These are phyloP conservation scores for Xylariales sp. DNA, from an alignment of 2,329 filamentous ascomycete species.

Conservation along the genomic window DNA sequence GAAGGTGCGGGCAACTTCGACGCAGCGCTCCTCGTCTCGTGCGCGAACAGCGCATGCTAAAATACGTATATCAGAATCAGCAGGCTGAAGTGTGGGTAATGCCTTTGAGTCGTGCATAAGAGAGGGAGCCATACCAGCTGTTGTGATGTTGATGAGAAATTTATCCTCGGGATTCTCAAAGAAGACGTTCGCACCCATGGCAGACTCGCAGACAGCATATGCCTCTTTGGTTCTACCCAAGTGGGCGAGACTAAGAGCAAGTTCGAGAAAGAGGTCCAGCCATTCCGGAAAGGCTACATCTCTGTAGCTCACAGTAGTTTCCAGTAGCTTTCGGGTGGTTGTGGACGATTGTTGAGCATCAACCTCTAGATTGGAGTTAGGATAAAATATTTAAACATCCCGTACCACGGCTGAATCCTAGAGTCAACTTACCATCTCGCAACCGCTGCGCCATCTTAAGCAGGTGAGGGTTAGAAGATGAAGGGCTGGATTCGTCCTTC, in stretches of 20 bases:
- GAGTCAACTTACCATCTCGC: constrained; percentile 42
- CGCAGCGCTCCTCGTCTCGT: constrained; percentile 72
- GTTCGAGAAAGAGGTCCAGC: constrained; percentile 87
- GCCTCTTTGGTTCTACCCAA: constrained; percentile 64
- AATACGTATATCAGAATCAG: background rate
- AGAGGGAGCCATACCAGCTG: constrained; percentile 63
- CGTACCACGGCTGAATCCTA: background rate
- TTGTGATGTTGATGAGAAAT: constrained; percentile 72
- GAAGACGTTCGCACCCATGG: constrained; percentile 78
- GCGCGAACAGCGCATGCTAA: constrained; percentile 78
- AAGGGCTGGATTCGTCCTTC: constrained; percentile 24
- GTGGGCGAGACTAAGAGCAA: constrained; percentile 71
- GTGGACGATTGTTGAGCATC: constrained; percentile 17
- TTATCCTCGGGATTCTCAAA: constrained; percentile 63
- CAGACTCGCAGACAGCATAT: constrained; percentile 76
- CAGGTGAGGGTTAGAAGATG: constrained; percentile 35
- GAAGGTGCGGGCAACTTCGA: constrained; percentile 73
- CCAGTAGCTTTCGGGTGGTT: constrained; percentile 15
- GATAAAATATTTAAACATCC: too few relatives aligned
- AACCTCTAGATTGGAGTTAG: constrained; percentile 17
- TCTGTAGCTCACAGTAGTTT: constrained; percentile 42
- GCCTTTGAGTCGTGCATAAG: too few relatives aligned
- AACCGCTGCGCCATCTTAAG: constrained; percentile 53
- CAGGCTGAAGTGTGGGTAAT: constrained; percentile 10
- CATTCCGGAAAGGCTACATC: constrained; percentile 79